Conservation (phyloP, 306 rosid genomes). For the Quercus mongolica region DNA sequence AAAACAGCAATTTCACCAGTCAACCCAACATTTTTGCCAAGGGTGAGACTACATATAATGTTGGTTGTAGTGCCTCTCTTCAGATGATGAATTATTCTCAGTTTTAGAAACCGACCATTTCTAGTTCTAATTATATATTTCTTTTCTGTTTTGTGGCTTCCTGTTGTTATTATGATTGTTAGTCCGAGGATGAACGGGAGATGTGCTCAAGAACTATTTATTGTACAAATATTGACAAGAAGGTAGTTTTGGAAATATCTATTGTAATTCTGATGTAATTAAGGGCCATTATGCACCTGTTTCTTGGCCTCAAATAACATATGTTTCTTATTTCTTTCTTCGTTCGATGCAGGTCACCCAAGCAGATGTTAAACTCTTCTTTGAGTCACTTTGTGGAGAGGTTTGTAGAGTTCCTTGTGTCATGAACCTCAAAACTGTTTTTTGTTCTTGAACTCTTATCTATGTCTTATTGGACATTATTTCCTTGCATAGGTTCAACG, state of each 20-base stretch:
- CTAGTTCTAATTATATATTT: constrained; percentile 5
- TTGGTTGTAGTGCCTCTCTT: constrained; percentile 6
- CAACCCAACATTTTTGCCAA: constrained; percentile 89
- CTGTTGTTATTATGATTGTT: constrained; percentile 21
- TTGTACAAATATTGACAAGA: constrained; percentile 96
- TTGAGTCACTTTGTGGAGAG: constrained; percentile 97
- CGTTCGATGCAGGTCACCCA: constrained; percentile 71
- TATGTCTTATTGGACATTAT: neutral
- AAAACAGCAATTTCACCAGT: constrained; percentile 99
- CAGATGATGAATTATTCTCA: neutral
- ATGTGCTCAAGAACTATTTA: constrained; percentile 98
- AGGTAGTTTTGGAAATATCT: constrained; percentile 49
- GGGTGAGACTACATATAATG: constrained; percentile 46
- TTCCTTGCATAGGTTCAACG: constrained; percentile 71
- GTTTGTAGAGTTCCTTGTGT: constrained; percentile 38
- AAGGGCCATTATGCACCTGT: constrained; percentile 9
- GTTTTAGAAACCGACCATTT: constrained; percentile 2
- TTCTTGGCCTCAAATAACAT: neutral
- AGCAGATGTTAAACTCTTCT: constrained; percentile 85
- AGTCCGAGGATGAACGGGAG: constrained; percentile 97
- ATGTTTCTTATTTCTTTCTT: constrained; percentile 18
- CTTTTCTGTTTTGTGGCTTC: constrained; percentile 21
- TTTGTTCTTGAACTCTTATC: constrained; percentile 13
- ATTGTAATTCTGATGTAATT: neutral
- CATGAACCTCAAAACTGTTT: neutral